phyloP scores from a whole-genome alignment of 2,329 filamentous ascomycete species.

The Microsporum audouinii region DNA sequence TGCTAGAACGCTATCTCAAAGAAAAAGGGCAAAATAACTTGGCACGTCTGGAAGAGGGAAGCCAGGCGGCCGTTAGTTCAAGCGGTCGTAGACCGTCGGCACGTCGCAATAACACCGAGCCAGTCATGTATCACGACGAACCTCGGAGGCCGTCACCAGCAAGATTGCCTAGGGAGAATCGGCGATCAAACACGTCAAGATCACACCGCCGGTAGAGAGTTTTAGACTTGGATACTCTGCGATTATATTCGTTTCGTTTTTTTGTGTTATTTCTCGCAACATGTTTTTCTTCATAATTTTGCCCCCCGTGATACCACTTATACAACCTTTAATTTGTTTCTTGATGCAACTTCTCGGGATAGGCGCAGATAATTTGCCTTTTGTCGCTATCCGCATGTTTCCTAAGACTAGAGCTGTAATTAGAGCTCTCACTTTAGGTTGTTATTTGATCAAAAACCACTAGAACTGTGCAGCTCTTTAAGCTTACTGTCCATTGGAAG shows the following conservation, averaged over 20 bases:
- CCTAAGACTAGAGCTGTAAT: background rate
- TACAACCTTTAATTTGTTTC: background rate
- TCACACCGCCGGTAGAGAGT: constrained; percentile 17
- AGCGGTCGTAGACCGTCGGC: constrained; percentile 17
- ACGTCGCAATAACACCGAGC: constrained; percentile 14
- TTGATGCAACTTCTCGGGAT: background rate
- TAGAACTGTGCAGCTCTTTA: background rate
- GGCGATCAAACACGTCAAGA: constrained; percentile 5
- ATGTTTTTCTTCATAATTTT: background rate
- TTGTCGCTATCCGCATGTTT: background rate
- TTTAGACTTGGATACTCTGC: constrained; percentile 17
- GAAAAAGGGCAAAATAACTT: constrained; percentile 26
- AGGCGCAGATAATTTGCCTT: background rate
- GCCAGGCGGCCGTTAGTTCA: background rate
- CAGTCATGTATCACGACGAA: background rate
- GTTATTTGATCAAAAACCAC: background rate
- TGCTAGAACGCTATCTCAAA: constrained; percentile 36
- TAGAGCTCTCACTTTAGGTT: background rate
- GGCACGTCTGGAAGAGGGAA: constrained; percentile 5
- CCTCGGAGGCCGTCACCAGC: constrained; percentile 12
- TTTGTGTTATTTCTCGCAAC: background rate
- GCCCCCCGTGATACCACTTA: background rate
- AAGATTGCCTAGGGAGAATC: constrained; percentile 9
- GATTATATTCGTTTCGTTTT: background rate
- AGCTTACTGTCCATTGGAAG: background rate